Conservation (phyloP, 1,139 yeast species). For the Hanseniaspora uvarum region DNA sequence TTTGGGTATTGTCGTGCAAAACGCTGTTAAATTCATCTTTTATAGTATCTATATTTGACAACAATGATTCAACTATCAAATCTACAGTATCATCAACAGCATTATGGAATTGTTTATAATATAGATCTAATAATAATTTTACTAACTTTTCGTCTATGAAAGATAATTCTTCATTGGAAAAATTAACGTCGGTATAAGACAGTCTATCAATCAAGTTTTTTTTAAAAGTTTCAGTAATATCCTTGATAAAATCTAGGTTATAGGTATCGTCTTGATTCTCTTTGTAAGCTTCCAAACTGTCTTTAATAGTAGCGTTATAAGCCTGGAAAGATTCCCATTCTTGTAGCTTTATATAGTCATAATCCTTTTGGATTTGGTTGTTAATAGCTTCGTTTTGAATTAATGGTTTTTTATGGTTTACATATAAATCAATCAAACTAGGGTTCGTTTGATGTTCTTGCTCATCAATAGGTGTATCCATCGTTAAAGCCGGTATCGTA, state of each 20-base stretch:
- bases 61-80: not conserved
- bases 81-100: not conserved
- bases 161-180: not conserved
- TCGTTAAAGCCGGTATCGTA: not conserved
- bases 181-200: not conserved
- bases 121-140: not conserved
- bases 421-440: not conserved
- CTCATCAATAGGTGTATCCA: not conserved
- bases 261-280: not conserved
- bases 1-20: not conserved
- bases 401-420: not conserved
- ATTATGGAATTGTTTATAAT: not conserved
- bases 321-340: slow-evolving; percentile 17
- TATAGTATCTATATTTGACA: not conserved
- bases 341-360: slow-evolving; percentile 10
- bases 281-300: not conserved
- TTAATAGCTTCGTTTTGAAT: not conserved
- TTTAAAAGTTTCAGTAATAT: slow-evolving; percentile 1
- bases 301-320: slow-evolving; percentile 6
- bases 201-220: not conserved
- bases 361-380: slow-evolving; percentile 10
- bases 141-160: slow-evolving; percentile 3
- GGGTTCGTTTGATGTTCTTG: not conserved
- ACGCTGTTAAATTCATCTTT: slow-evolving; percentile 2
- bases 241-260: not conserved